Conservation (phyloP, 352 stramenopile species). For the Globisporangium recalcitrans region DNA sequence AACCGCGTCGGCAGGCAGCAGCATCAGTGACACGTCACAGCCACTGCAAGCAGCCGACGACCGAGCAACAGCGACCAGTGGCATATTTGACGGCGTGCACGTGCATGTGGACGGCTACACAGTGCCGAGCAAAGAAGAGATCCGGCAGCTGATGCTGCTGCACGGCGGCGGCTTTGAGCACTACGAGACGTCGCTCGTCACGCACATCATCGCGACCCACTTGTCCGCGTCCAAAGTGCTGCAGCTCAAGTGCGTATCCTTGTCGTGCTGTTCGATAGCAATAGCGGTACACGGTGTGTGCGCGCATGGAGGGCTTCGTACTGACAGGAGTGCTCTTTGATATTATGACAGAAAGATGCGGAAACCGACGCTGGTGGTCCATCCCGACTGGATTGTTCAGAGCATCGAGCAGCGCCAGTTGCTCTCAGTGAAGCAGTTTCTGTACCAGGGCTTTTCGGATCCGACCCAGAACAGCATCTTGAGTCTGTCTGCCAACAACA, state of each 20-base stretch:
- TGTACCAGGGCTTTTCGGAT: constrained; percentile 81
- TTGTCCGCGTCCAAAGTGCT: constrained; percentile 80
- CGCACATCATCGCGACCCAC: constrained; percentile 85
- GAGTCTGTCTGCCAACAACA: constrained; percentile 10
- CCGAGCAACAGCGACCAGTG: neutral
- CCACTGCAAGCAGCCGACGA: neutral
- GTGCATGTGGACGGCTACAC: constrained; percentile 89
- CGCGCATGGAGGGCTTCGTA: neutral
- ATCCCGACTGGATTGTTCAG: constrained; percentile 91
- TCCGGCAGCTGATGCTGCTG: constrained; percentile 69
- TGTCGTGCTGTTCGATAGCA: neutral
- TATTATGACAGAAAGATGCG: constrained; percentile 37
- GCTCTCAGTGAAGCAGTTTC: constrained; percentile 73
- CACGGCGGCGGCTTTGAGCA: constrained; percentile 86
- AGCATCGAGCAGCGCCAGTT: constrained; percentile 72
- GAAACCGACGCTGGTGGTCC: constrained; percentile 67
- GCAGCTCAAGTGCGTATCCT: constrained; percentile 70
- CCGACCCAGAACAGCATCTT: constrained; percentile 50
- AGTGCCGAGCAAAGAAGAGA: constrained; percentile 75
- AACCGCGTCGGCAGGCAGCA: neutral
- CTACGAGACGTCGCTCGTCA: constrained; percentile 83
- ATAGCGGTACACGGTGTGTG: neutral
- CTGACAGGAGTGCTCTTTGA: neutral
- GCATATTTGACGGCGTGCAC: constrained; percentile 74
- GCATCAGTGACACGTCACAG: neutral